These are phyloP conservation scores for Colletotrichum orbiculare DNA, from an alignment of 2,329 filamentous ascomycete species.

Conservation along the genomic window DNA sequence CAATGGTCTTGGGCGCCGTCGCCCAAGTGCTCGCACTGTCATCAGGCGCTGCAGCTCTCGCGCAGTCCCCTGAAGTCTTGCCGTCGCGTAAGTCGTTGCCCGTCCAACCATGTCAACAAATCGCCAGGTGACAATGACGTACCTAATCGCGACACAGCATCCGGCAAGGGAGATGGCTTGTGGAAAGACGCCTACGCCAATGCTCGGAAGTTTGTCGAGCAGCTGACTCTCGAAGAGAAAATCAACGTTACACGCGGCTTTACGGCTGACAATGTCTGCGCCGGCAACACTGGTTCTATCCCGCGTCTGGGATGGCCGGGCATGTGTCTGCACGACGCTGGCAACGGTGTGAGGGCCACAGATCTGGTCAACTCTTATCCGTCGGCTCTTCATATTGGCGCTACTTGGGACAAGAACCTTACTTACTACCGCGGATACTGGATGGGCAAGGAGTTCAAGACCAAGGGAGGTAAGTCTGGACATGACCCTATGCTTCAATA, in stretches of 20 bases:
- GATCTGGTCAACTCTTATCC: constrained; percentile 61
- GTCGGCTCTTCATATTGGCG: constrained; percentile 59
- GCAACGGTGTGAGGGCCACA: constrained; percentile 59
- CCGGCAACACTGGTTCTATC: constrained; percentile 58
- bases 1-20: background rate
- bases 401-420: constrained; percentile 69
- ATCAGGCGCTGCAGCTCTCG: constrained; percentile 2
- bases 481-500: accelerated
- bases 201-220: constrained; percentile 65
- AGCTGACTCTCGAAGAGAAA: constrained; percentile 75
- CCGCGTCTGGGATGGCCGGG: constrained; percentile 59
- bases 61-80: constrained; percentile 11
- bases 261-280: constrained; percentile 55
- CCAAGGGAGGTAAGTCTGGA: constrained; percentile 47
- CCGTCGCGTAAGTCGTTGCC: constrained; percentile 25
- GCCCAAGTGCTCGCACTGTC: constrained; percentile 8
- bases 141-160: background rate
- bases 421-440: constrained; percentile 45
- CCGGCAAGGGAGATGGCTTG: constrained; percentile 5
- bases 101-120: constrained; percentile 15
- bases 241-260: constrained; percentile 55
- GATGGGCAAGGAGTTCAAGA: constrained; percentile 48
- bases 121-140: background rate
- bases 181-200: constrained; percentile 71
- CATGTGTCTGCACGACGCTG: constrained; percentile 61